Percentiles rank a stretch among this genome's conserved stretches.
Conservation (phyloP, 108 stramenopile species). For the Ochromonas danica region DNA sequence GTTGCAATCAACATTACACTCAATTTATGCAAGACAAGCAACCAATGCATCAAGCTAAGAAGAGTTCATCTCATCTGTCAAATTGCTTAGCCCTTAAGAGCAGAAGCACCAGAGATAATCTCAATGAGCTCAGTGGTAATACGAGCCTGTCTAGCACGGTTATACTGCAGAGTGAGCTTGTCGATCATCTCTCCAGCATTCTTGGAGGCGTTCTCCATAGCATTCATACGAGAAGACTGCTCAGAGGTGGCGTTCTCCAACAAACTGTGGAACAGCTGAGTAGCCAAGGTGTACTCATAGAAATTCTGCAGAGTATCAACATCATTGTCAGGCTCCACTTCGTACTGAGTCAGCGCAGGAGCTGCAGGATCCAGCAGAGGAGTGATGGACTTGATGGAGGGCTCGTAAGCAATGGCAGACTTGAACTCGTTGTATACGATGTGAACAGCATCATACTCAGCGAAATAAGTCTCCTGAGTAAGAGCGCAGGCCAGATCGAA, state of each 20-base stretch:
- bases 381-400: conserved; percentile 37
- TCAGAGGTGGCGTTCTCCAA: conserved; percentile 97
- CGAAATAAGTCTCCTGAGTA: not conserved
- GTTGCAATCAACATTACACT: not conserved
- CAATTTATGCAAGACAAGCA: not conserved
- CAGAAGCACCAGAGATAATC: conserved; percentile 99
- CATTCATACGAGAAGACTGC: conserved; percentile 98
- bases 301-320: conserved; percentile 84
- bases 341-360: conserved; percentile 73
- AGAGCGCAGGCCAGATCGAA: conserved; percentile 36
- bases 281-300: conserved; percentile 87
- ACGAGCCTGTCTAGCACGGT: conserved; percentile 98
- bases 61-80: not conserved
- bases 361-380: conserved; percentile 17
- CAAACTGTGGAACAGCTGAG: conserved; percentile 83
- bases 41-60: not conserved
- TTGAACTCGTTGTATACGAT: conserved; percentile 53
- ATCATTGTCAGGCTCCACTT: conserved; percentile 89
- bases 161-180: conserved; percentile 92
- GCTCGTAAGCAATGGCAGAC: conserved; percentile 52
- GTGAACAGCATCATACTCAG: conserved; percentile 43
- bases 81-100: conserved; percentile 68
- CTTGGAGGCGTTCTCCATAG: conserved; percentile 99
- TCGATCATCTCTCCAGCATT: conserved; percentile 98
- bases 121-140: conserved; percentile 99